These are phyloP conservation scores for Mycena olivaceomarginata DNA, from an alignment of 768 basidiomycete genomes.

Conservation along the genomic window DNA sequence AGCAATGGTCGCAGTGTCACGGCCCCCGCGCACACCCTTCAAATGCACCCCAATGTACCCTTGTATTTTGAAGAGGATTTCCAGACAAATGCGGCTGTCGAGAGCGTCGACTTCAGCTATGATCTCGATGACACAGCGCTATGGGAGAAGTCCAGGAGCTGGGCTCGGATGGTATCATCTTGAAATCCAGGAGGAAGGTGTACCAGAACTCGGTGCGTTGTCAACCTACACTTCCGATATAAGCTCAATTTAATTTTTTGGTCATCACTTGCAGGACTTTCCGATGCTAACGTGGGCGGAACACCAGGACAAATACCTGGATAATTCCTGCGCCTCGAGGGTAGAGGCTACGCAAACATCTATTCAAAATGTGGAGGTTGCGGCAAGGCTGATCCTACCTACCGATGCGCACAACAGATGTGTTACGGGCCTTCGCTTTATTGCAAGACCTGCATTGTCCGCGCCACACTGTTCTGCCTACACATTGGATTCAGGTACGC, in stretches of 20 bases:
- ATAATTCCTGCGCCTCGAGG: background rate
- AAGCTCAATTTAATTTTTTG: too few species aligned
- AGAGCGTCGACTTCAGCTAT: background rate
- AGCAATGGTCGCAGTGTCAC: background rate
- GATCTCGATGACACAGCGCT: background rate
- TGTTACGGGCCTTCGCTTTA: background rate
- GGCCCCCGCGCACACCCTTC: background rate
- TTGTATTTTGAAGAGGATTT: background rate
- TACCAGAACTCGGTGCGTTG: conserved; percentile 3
- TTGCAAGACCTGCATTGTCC: background rate
- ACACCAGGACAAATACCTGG: background rate
- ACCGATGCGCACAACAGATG: background rate
- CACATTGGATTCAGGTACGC: background rate
- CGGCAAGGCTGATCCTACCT: background rate
- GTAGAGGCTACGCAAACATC: background rate
- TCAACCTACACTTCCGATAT: too few species aligned
- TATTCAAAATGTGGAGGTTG: background rate
- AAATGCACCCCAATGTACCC: background rate
- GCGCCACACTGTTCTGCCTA: background rate
- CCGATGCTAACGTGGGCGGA: background rate
- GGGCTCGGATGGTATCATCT: background rate
- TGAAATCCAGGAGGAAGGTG: background rate
- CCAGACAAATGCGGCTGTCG: background rate
- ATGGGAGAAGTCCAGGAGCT: background rate
- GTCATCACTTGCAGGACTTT: background rate